A percentile compares a stretch with the other conserved stretches of the same genome.
These are phyloP conservation scores for Coniochaeta sp. DNA, from an alignment of 2,329 filamentous ascomycete species.

Conservation along the genomic window DNA sequence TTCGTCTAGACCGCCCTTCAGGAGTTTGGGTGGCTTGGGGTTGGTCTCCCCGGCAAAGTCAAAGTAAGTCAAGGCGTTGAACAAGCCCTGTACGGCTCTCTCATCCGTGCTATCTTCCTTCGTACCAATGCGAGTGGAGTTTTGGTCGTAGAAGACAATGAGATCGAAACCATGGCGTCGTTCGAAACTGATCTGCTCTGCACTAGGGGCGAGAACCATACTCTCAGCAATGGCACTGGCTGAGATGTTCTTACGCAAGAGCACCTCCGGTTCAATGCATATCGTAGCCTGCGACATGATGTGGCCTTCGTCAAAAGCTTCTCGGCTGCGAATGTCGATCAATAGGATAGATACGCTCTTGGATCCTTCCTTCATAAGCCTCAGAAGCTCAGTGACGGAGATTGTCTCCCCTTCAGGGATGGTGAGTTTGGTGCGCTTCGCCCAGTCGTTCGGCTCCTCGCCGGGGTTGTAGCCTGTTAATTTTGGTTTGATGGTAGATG, in stretches of 20 bases:
- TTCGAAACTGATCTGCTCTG: conserved; percentile 70
- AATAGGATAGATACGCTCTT: conserved; percentile 61
- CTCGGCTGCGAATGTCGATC: conserved; percentile 76
- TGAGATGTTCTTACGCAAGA: conserved; percentile 60
- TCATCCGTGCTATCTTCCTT: conserved; percentile 18
- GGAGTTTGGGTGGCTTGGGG: conserved; percentile 60
- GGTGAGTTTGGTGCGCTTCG: conserved; percentile 31
- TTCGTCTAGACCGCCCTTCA: conserved; percentile 76
- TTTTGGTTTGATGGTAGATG: conserved; percentile 14
- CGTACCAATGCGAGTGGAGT: conserved; percentile 48
- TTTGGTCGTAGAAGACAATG: conserved; percentile 83
- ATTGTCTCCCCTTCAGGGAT: conserved; percentile 52
- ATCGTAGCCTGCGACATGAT: conserved; percentile 79
- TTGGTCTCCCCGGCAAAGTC: conserved; percentile 47
- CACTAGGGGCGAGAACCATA: conserved; percentile 61
- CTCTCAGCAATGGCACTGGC: conserved; percentile 57
- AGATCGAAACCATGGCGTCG: conserved; percentile 71
- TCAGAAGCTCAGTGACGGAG: conserved; percentile 61
- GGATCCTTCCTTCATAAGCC: conserved; percentile 53
- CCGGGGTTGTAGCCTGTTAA: neutral
- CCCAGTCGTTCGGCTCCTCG: conserved; percentile 20
- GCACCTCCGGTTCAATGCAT: conserved; percentile 77
- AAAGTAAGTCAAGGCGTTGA: conserved; percentile 75
- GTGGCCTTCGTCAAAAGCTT: conserved; percentile 81
- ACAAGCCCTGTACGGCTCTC: conserved; percentile 61